phyloP scores from a whole-genome alignment of 2,329 filamentous ascomycete species.

The Colletotrichum aenigma region DNA sequence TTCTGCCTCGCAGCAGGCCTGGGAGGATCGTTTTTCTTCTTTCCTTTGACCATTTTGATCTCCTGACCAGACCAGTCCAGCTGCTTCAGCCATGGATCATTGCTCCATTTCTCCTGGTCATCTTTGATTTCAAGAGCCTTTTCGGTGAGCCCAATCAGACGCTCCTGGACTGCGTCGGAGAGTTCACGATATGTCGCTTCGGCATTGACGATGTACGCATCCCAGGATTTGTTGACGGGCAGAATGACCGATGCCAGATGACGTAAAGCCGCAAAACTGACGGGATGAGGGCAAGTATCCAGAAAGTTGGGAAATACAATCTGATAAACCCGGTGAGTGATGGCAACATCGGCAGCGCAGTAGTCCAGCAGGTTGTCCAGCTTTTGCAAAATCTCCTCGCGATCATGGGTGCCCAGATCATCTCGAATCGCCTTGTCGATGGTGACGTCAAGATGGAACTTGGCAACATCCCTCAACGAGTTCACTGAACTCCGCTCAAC shows the following conservation, averaged over 20 bases:
- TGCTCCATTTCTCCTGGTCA: conserved; percentile 70
- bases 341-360: conserved; percentile 90
- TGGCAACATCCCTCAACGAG: conserved; percentile 91
- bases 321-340: conserved; percentile 93
- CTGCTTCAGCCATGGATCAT: conserved; percentile 90
- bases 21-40: conserved; percentile 82
- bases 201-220: conserved; percentile 80
- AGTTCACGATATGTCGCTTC: conserved; percentile 84
- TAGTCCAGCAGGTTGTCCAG: conserved; percentile 89
- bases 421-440: conserved; percentile 91
- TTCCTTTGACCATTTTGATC: conserved; percentile 87
- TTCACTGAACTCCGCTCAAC: conserved; percentile 94
- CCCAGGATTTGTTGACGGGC: conserved; percentile 88
- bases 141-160: conserved; percentile 75
- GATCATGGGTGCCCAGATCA: conserved; percentile 83
- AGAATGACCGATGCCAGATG: conserved; percentile 94
- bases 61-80: conserved; percentile 96
- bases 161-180: conserved; percentile 77
- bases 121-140: conserved; percentile 78
- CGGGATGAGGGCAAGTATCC: conserved; percentile 90
- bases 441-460: conserved; percentile 90
- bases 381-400: conserved; percentile 70
- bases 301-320: conserved; percentile 92
- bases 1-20: conserved; percentile 84
- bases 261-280: conserved; percentile 92